A percentile compares a stretch with the other conserved stretches of the same genome.
phyloP scores from a whole-genome alignment of 1,284 basidiomycete genomes.

The Prillingera fragicola region DNA sequence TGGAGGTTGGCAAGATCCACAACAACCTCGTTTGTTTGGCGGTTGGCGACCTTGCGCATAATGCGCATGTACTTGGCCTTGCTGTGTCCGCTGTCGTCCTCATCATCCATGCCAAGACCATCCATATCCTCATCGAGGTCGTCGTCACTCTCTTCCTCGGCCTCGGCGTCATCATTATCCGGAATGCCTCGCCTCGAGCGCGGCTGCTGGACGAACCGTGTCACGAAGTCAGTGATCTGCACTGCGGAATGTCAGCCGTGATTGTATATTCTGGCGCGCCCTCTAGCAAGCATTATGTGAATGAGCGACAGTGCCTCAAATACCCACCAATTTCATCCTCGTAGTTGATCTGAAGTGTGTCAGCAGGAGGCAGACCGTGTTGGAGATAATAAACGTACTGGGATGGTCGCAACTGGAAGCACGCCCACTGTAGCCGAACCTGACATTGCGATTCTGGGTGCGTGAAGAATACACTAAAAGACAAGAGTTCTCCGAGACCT shows the following conservation, averaged over 20 bases:
- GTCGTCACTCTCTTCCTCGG: slow-evolving; percentile 64
- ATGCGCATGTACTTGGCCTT: slow-evolving; percentile 81
- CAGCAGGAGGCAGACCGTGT: background rate
- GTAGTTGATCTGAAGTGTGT: slow-evolving; percentile 36
- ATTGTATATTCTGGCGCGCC: background rate
- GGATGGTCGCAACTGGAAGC: slow-evolving; percentile 44
- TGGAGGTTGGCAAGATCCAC: slow-evolving; percentile 48
- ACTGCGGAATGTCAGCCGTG: slow-evolving; percentile 18
- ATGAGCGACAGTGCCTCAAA: too few relatives aligned
- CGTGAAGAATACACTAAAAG: too few relatives aligned
- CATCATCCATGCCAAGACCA: slow-evolving; percentile 50
- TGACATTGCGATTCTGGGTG: too few relatives aligned
- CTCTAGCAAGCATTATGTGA: too few relatives aligned
- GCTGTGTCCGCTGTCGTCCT: slow-evolving; percentile 22
- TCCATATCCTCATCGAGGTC: slow-evolving; percentile 47
- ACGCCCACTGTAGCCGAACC: slow-evolving; percentile 32
- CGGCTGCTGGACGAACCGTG: slow-evolving; percentile 37
- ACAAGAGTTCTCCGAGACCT: too few relatives aligned
- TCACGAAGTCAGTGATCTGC: slow-evolving; percentile 43
- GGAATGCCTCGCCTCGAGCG: too few relatives aligned
- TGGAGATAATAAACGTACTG: slow-evolving; percentile 26
- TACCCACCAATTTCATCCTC: slow-evolving; percentile 38
- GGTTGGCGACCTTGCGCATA: slow-evolving; percentile 86
- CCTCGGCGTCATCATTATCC: slow-evolving; percentile 30
- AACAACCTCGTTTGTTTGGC: slow-evolving; percentile 49